phyloP scores from a whole-genome alignment of 31 red algal species.

The Odonthalia washingtoniensis region DNA sequence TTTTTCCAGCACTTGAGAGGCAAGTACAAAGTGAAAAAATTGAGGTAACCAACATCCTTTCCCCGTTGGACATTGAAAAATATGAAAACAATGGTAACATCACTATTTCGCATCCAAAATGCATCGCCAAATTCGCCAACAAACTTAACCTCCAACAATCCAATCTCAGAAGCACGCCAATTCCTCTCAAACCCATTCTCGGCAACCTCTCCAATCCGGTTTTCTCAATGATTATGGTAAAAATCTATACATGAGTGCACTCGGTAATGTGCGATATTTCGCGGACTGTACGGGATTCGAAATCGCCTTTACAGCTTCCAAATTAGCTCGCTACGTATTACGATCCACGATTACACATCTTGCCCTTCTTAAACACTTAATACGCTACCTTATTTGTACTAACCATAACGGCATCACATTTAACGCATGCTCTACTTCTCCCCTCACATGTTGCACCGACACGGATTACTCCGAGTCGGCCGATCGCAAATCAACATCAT shows the following conservation, averaged over 20 bases:
- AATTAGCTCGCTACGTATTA: neutral
- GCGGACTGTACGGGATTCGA: constrained; percentile 30
- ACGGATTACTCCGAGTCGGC: too few relatives aligned
- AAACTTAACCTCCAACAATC: neutral
- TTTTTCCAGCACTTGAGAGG: neutral
- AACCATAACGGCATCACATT: neutral
- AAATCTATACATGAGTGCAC: neutral
- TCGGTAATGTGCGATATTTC: neutral
- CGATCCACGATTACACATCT: neutral
- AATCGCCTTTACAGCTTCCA: neutral
- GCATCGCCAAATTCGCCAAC: neutral
- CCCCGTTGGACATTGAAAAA: neutral
- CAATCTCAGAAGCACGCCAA: neutral
- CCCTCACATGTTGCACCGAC: neutral
- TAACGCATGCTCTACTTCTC: neutral
- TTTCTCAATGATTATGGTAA: neutral
- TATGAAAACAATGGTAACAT: neutral
- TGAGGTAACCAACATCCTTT: neutral
- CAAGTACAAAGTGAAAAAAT: constrained; percentile 1
- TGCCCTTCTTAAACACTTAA: neutral
- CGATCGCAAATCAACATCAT: too few relatives aligned
- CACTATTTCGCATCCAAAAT: constrained; percentile 8
- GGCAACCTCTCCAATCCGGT: neutral
- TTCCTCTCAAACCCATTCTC: neutral
- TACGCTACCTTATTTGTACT: neutral